Base-by-base conservation (phyloP, 1,139 yeast species). In the Citeromyces siamensis region DNA sequence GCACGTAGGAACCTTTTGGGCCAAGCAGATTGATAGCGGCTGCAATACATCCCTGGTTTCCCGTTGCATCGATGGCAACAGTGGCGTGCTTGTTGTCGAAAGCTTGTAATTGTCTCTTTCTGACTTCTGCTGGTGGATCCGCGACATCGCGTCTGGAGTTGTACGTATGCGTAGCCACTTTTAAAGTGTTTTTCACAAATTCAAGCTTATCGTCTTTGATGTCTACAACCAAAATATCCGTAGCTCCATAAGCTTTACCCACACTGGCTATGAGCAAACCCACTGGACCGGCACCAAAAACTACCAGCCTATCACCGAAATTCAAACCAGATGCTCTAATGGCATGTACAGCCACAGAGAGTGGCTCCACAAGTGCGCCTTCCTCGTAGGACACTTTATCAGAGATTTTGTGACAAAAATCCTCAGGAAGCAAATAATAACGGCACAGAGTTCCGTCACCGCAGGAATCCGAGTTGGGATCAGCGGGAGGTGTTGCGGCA, bases 281-380 rank as follows among this genome's bases (percentile, higher is more conserved):
- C 43, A 86, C 90, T 7, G 96, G 95, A 9, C 96, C 96, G 21
- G 95, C 95, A 37, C 96, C 96, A 47, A 82, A 80, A 4, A 86
- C 81, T 31, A 77, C 76, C 19, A 79, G 83, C 9, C 70, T 64
- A 43, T 83, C 93, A 42, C 93, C 94, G 45, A 81, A 74, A 33
- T 60, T 66, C 39, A 82, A 63, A 22, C 66, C 67, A n/a, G 81
- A 83, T 41, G 75, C 66, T 54, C 76, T 80, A 42, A 77, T 68
- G 4, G 90, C 90, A 48, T 84, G 94, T 8, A 86, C 84, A 29
- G 84, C 95, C 34, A 86, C 95, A 19, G 84, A 68, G 48, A 85
- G 62, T 28, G 96, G 96, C 60, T 86, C 96, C 29, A 81, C 82
- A 54, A 85, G 58, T 2, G 95, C 95, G 42, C 95, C 95, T 59